Evolutionary conservation across 495 filamentous ascomycete species (phyloP), one percentile per base, ranked within the genome.

Genomic region (Sphaerosporella brunnea): DNA sequence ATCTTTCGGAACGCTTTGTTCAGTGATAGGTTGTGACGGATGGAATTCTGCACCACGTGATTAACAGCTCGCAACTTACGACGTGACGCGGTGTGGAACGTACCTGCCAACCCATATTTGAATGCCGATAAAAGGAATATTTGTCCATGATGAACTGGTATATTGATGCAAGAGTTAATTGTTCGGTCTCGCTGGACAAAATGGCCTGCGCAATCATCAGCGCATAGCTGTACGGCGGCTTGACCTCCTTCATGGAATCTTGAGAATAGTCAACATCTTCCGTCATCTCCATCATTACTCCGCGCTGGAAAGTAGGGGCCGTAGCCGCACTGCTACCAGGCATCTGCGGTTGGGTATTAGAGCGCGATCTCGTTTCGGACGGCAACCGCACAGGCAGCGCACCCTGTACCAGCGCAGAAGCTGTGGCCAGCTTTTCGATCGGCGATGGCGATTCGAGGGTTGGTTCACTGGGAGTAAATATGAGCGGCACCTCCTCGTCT

Each of bases 201-300:
- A 97, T 93, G 1, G 90, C 92, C 64, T 93, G 87, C 9, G 84
- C 87, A 60, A 97, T 97, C 68, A 97, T 73, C 56, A 90, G 79
- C n/a, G 90, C 85, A 63, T 97, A 97, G 62, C 86, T 95, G 65
- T 80, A 92, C 26, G 82, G 80, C 9, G 90, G 90, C 63, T 97
- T 97, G 58, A 94, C 70, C 52, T 96, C 85, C 58, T 79, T 80
- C 47, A 81, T 77, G 15, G 73, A 69, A 47, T 95, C 87, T 28
- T 76, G 68, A 51, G 80, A 82, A 58, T 93, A 80, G 64, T 97
- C 86, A 48, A 96, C 77, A 51, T 79, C 75, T 51, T 84, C 79
- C 0, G 76, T 78, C 20, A 74, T 75, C 61, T 82, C 79, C 71
- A 71, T 80, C 71, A 62, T 21, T 43, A 84, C 69, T 28, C 78